Conservation (phyloP, 768 basidiomycete species). For the Nidularia pulvinata region DNA sequence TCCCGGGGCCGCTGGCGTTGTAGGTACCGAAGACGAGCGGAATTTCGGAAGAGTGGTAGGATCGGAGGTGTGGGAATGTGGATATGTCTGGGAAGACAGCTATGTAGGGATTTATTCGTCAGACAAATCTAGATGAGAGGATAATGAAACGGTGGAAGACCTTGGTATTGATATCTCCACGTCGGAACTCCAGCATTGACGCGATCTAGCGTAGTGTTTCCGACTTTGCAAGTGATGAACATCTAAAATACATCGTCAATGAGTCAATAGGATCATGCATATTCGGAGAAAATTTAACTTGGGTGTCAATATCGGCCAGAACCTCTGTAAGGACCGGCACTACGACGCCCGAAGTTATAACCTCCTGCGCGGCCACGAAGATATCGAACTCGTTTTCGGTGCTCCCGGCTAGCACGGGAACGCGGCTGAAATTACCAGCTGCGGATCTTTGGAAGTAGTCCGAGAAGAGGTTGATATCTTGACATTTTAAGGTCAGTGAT, state of each 20-base stretch:
- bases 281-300: conserved; percentile 12
- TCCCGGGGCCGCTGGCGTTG: conserved; percentile 18
- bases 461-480: conserved; percentile 29
- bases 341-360: conserved; percentile 18
- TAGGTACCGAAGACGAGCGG: conserved; percentile 37
- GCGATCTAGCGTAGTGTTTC: conserved; percentile 20
- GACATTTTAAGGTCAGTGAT: not conserved
- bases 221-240: conserved; percentile 26
- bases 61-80: conserved; percentile 25
- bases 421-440: conserved; percentile 23
- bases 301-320: conserved; percentile 22
- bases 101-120: conserved; percentile 4
- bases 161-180: conserved; percentile 26
- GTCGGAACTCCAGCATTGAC: conserved; percentile 20
- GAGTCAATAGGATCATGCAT: not conserved
- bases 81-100: conserved; percentile 35
- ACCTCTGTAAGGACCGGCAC: conserved; percentile 25
- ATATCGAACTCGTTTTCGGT: conserved; percentile 32
- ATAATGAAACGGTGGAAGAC: conserved; percentile 1
- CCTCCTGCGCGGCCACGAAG: conserved; percentile 23
- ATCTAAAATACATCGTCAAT: conserved; percentile 7
- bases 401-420: conserved; percentile 26
- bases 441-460: conserved; percentile 21
- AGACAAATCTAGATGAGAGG: too few species aligned
- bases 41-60: conserved; percentile 36